These are phyloP conservation scores for Chlorencoelia australis DNA, from an alignment of 2,329 filamentous ascomycete species.

Conservation along the genomic window DNA sequence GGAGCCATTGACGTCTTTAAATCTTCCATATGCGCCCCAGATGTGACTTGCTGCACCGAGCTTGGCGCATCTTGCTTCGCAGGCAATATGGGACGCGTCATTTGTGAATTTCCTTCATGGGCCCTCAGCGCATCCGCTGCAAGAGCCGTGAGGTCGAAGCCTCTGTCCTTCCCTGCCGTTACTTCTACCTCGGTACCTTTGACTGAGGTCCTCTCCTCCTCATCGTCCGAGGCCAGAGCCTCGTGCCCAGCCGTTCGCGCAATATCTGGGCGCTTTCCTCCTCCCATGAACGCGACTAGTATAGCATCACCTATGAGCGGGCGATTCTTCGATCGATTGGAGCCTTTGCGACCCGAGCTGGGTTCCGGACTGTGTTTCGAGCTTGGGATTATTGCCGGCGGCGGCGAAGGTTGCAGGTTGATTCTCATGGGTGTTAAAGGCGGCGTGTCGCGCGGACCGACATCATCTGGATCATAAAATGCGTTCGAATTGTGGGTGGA, in stretches of 20 bases:
- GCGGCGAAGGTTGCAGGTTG: constrained; percentile 40
- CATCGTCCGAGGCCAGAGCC: constrained; percentile 39
- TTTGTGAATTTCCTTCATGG: constrained; percentile 1
- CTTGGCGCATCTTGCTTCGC: neutral
- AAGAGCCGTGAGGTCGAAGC: constrained; percentile 1
- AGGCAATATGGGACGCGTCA: too few species aligned
- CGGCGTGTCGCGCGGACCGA: constrained; percentile 33
- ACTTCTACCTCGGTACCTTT: constrained; percentile 14
- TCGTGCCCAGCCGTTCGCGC: constrained; percentile 44
- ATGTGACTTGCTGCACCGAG: neutral
- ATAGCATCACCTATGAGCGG: constrained; percentile 54
- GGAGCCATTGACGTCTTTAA: neutral
- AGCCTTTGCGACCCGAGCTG: constrained; percentile 22
- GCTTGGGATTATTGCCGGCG: constrained; percentile 37
- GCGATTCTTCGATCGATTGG: constrained; percentile 12
- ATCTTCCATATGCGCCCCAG: neutral
- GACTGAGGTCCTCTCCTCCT: constrained; percentile 30
- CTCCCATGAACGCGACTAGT: constrained; percentile 54
- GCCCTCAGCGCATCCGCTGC: constrained; percentile 5
- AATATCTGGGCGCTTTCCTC: constrained; percentile 55
- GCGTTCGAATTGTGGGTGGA: neutral
- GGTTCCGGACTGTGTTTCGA: constrained; percentile 35
- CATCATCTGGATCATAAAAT: constrained; percentile 40
- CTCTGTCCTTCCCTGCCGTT: constrained; percentile 18
- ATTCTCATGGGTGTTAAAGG: constrained; percentile 32